phyloP scores from a whole-genome alignment of 139 green algal species.

The Volvox reticuliferus region DNA sequence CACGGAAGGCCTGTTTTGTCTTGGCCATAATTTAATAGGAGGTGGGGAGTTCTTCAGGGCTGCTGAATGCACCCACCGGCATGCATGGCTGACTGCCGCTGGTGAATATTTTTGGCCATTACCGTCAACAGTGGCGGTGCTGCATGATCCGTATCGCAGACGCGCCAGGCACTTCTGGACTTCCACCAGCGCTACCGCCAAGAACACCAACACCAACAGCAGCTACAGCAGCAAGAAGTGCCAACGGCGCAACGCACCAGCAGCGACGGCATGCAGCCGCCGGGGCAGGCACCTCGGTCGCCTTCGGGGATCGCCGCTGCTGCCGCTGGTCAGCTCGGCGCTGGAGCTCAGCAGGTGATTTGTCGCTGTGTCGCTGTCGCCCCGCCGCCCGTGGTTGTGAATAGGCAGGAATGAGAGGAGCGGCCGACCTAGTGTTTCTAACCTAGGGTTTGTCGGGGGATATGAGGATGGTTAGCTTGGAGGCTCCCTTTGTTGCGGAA shows the following conservation, averaged over 20 bases:
- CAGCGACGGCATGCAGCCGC: background rate
- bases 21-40: too few species aligned
- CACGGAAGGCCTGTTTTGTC: background rate
- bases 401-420: background rate
- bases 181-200: conserved; percentile 6
- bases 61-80: too few species aligned
- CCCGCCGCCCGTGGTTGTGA: background rate
- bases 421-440: too few species aligned
- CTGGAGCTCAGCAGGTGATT: background rate
- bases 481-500: too few species aligned
- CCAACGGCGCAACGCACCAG: background rate
- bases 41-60: background rate
- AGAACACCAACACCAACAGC: conserved; percentile 18
- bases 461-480: too few species aligned
- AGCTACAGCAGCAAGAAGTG: background rate
- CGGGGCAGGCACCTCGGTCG: background rate
- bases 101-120: background rate
- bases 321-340: background rate
- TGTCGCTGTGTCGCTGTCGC: too few species aligned
- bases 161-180: conserved; percentile 19
- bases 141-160: conserved; percentile 2
- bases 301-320: background rate
- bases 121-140: background rate
- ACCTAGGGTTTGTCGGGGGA: too few species aligned
- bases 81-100: too few species aligned